These are phyloP conservation scores for Monosporascus ibericus DNA, from an alignment of 2,329 filamentous ascomycete species.

Conservation along the genomic window DNA sequence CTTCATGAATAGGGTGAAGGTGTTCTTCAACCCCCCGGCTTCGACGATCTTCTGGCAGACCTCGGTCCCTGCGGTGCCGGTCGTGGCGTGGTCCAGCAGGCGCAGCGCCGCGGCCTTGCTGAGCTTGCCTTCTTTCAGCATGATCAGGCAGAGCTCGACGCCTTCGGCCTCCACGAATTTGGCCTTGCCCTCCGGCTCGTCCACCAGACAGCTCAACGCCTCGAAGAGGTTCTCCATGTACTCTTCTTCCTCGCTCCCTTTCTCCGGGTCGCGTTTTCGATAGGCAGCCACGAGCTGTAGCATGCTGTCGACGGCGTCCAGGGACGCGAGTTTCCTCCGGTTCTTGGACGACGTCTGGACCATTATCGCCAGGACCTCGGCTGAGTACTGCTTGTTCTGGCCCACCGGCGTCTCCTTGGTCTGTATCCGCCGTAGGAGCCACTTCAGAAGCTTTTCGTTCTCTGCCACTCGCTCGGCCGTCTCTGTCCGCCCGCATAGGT, in stretches of 20 bases:
- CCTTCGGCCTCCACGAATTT: conserved; percentile 89
- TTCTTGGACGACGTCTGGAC: conserved; percentile 69
- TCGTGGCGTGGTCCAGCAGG: conserved; percentile 73
- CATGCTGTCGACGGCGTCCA: conserved; percentile 71
- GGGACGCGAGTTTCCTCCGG: conserved; percentile 52
- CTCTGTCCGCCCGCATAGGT: conserved; percentile 58
- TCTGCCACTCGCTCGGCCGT: conserved; percentile 67
- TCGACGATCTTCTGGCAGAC: conserved; percentile 76
- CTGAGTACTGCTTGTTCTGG: conserved; percentile 94
- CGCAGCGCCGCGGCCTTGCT: conserved; percentile 73
- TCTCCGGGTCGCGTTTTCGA: conserved; percentile 77
- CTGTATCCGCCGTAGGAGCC: conserved; percentile 72
- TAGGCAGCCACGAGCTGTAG: conserved; percentile 82
- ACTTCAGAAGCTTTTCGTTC: conserved; percentile 63
- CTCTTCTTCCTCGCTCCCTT: conserved; percentile 85
- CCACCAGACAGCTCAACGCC: conserved; percentile 71
- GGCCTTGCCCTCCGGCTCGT: conserved; percentile 66
- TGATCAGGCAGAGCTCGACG: conserved; percentile 83
- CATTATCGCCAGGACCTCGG: conserved; percentile 85
- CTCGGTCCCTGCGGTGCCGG: conserved; percentile 36
- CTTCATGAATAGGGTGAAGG: conserved; percentile 87
- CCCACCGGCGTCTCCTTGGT: conserved; percentile 60
- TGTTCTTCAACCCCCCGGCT: conserved; percentile 73
- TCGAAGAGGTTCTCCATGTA: conserved; percentile 94
- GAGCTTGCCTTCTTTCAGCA: conserved; percentile 83